These are phyloP conservation scores for Pythium folliculosum DNA, from an alignment of 352 stramenopile genomes.

Conservation along the genomic window DNA sequence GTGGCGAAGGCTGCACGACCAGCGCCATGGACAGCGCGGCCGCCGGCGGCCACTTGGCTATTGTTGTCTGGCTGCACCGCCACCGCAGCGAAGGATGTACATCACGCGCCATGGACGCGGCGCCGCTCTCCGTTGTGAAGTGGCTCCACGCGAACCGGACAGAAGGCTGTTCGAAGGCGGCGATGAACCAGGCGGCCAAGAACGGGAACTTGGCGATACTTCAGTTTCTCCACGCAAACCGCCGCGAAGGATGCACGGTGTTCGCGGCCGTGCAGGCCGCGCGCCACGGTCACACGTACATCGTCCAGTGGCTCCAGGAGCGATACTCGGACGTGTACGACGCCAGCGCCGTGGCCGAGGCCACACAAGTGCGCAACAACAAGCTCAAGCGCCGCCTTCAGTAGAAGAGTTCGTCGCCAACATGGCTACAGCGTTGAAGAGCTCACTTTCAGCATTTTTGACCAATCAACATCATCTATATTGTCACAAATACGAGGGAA, in stretches of 20 bases:
- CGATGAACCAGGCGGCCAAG: slow-evolving; percentile 21
- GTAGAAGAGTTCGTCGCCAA: neutral
- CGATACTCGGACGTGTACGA: slow-evolving; percentile 17
- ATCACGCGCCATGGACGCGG: slow-evolving; percentile 18
- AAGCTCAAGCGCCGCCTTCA: slow-evolving; percentile 9
- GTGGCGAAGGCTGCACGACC: slow-evolving; percentile 17
- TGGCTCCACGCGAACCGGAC: slow-evolving; percentile 26
- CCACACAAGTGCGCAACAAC: neutral
- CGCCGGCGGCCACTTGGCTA: slow-evolving; percentile 19
- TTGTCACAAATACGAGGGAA: neutral
- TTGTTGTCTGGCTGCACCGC: slow-evolving; percentile 23
- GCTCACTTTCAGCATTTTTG: neutral
- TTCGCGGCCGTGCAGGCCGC: slow-evolving; percentile 14
- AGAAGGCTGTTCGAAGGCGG: slow-evolving; percentile 15
- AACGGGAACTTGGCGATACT: slow-evolving; percentile 17
- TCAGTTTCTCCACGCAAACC: slow-evolving; percentile 21
- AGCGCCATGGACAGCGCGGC: slow-evolving; percentile 28
- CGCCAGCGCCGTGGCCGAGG: slow-evolving; percentile 8
- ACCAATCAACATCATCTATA: neutral
- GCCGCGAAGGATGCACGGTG: slow-evolving; percentile 19
- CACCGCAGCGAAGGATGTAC: slow-evolving; percentile 21
- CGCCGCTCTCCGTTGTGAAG: slow-evolving; percentile 17
- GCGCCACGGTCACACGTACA: slow-evolving; percentile 21
- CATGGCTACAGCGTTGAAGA: slow-evolving; percentile 5
- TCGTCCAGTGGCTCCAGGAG: slow-evolving; percentile 25